Conservation (phyloP, 2,329 filamentous ascomycete genomes). For the Aureobasidium namibiae region DNA sequence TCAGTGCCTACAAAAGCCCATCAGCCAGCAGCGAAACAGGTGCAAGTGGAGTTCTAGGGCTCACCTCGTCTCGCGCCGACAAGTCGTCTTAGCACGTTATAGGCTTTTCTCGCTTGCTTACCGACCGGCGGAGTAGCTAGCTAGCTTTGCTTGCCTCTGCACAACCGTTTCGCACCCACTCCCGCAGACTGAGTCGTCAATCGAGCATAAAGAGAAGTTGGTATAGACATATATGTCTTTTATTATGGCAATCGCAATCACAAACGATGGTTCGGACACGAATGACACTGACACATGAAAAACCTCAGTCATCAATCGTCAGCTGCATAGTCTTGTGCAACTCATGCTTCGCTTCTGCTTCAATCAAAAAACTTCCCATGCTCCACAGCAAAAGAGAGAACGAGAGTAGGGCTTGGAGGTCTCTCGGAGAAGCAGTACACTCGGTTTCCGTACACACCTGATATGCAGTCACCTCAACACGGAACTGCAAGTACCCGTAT, state of each 20-base stretch:
- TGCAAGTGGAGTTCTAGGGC: not conserved
- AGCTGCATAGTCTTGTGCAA: too few species aligned
- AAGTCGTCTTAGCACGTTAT: too few species aligned
- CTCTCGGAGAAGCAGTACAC: not conserved
- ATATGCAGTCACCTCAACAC: not conserved
- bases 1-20: too few species aligned
- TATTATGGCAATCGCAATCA: not conserved
- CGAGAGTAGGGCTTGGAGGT: not conserved
- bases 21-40: not conserved
- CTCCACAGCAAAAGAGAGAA: not conserved
- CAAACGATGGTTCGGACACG: not conserved
- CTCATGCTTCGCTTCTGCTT: not conserved
- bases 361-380: not conserved
- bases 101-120: constrained; percentile 3
- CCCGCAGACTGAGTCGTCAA: not conserved
- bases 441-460: not conserved
- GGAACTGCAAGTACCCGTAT: not conserved
- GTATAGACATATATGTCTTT: not conserved
- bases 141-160: not conserved
- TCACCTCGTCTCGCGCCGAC: not conserved
- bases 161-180: not conserved
- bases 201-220: not conserved
- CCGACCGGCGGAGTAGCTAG: not conserved
- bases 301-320: not conserved
- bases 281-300: not conserved